Conservation (phyloP, 2,329 filamentous ascomycete genomes). For the Metarhizium album region DNA sequence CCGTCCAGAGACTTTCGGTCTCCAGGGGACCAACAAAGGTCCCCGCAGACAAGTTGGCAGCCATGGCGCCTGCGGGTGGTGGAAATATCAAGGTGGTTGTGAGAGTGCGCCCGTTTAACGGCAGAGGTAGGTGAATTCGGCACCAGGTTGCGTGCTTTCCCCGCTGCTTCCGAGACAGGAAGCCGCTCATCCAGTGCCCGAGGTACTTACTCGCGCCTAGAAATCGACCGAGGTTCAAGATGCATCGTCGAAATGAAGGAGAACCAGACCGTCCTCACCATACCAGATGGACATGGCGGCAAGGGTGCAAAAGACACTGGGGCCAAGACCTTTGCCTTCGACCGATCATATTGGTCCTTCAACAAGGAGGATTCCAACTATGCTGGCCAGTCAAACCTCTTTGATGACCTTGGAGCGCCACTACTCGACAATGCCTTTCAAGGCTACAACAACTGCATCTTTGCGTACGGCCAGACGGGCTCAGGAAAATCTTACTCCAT, state of each 20-base stretch:
- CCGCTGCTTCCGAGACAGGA: not conserved
- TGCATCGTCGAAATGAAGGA: conserved; percentile 97
- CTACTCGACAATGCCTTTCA: conserved; percentile 96
- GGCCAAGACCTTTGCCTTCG: conserved; percentile 85
- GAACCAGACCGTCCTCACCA: conserved; percentile 75
- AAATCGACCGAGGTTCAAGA: conserved; percentile 85
- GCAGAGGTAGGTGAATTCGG: conserved; percentile 55
- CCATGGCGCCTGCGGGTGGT: conserved; percentile 50
- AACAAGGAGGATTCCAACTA: conserved; percentile 70
- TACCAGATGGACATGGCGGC: conserved; percentile 50
- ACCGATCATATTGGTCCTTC: conserved; percentile 98
- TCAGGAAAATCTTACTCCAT: conserved; percentile 99
- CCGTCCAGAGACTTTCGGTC: conserved; percentile 12
- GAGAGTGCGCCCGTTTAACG: conserved; percentile 89
- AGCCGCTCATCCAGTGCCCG: not conserved
- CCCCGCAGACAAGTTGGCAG: conserved; percentile 21
- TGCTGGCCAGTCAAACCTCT: conserved; percentile 81
- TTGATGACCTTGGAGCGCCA: conserved; percentile 77
- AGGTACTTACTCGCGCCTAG: conserved; percentile 33
- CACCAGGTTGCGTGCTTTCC: not conserved
- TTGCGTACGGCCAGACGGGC: conserved; percentile 95
- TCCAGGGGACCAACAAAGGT: conserved; percentile 25
- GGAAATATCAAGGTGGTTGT: conserved; percentile 99
- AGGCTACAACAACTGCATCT: conserved; percentile 99
- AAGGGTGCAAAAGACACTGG: conserved; percentile 63